Evolutionary conservation across 306 rosid species (phyloP), one percentile per base, ranked within the genome.

Genomic region (Quercus cerris): DNA sequence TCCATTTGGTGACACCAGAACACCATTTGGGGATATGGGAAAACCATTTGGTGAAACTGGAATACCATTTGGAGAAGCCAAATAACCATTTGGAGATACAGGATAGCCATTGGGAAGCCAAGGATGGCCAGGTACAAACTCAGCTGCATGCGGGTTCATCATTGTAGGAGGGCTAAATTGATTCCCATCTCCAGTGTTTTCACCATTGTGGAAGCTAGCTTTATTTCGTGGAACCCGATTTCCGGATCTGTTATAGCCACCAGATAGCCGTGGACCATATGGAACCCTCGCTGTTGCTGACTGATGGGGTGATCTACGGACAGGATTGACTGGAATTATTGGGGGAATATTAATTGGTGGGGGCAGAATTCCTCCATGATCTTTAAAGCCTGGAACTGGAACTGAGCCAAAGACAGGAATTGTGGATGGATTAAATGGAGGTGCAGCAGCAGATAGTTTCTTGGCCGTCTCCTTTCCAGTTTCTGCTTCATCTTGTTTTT

Each of bases 401-500:
- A 91, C 89, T 8, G 99, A 81, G 66, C 99, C 99, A 72, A 91
- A 90, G 58, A 88, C 88, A 33, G 99, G 98, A 84, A 91, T 74
- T 74, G 87, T 81, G 25, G 96, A 89, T 35, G 99, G 99, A 86
- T 90, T 95, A 84, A 90, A 95, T 30, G 98, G 99, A 70, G 97
- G 97, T 71, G 99, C 99, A 35, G 97, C 89, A 13, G 99, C 99
- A 77, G 99, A 95, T 75, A 95, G 99, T 87, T 95, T 93, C 88
- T 91, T 95, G 80, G 92, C 88, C 30, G 89, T 75, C 84, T 95
- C 99, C 89, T 90, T 95, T 77, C 87, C 94, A 55, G 87, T 61
- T 83, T 93, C 98, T 30, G 64, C 84, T 72, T 88, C 97, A 52
- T 90, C 94, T 79, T 85, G 90, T 75, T 90, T 93, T 85, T 90